Percentiles rank a stretch among this genome's conserved stretches.
phyloP scores from a whole-genome alignment of 352 stramenopile genomes.

The Phytophthora chlamydospora region DNA sequence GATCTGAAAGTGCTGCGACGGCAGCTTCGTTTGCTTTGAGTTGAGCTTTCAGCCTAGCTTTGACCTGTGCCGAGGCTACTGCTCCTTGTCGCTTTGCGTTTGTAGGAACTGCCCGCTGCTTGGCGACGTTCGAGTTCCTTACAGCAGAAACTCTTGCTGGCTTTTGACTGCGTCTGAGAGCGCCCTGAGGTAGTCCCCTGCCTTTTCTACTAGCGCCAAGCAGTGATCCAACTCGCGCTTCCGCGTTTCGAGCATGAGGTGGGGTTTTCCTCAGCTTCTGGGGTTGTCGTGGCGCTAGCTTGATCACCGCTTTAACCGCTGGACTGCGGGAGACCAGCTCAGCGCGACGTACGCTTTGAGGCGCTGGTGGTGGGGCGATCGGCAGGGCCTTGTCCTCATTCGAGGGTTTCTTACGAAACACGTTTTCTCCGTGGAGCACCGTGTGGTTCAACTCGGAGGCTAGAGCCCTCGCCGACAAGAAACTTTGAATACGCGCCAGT shows the following conservation, averaged over 20 bases:
- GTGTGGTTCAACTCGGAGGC: conserved; percentile 72
- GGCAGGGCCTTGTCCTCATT: conserved; percentile 3
- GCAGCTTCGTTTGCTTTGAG: conserved; percentile 25
- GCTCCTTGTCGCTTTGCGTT: conserved; percentile 5
- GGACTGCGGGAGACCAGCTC: conserved; percentile 12
- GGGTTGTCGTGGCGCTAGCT: conserved; percentile 6
- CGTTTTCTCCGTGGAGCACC: conserved; percentile 72
- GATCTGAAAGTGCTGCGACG: conserved; percentile 31
- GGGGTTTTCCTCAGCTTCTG: conserved; percentile 10
- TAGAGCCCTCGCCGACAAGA: conserved; percentile 61
- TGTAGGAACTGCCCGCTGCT: conserved; percentile 11
- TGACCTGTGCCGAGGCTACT: conserved; percentile 8
- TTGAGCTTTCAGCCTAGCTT: conserved; percentile 23
- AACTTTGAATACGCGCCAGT: conserved; percentile 64
- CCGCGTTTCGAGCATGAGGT: conserved; percentile 3
- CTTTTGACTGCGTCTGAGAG: conserved; percentile 18
- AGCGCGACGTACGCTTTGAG: conserved; percentile 16
- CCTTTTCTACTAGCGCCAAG: conserved; percentile 27
- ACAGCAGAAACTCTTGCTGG: conserved; percentile 17
- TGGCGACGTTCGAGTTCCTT: conserved; percentile 7
- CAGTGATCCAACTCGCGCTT: conserved; percentile 19
- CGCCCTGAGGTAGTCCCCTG: conserved; percentile 12
- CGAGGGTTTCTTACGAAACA: conserved; percentile 51
- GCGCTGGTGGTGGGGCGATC: neutral
- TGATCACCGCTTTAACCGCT: neutral